Conservation (phyloP, 371 early-diverging fungal species). For the Rhizomucor pusillus region DNA sequence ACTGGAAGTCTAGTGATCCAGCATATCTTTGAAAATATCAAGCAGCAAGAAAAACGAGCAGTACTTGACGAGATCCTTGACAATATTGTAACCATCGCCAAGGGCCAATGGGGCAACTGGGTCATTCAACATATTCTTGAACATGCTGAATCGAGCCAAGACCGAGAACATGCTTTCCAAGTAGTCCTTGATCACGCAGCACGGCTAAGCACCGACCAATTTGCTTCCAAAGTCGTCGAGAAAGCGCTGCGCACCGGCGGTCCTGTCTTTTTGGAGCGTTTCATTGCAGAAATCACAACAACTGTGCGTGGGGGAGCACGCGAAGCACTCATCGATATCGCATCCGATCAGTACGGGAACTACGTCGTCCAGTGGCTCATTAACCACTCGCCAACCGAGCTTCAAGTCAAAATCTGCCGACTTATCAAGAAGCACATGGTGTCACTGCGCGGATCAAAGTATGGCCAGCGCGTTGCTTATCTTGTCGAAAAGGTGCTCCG, state of each 20-base stretch:
- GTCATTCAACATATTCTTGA: conserved; percentile 75
- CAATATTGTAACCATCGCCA: conserved; percentile 58
- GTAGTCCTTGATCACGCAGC: conserved; percentile 50
- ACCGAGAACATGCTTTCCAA: conserved; percentile 48
- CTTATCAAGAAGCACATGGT: conserved; percentile 70
- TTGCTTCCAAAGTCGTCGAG: conserved; percentile 78
- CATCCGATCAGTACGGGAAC: conserved; percentile 83
- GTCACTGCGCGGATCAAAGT: conserved; percentile 70
- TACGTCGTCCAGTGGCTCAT: conserved; percentile 82
- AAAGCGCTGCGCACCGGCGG: conserved; percentile 67
- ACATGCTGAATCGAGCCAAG: conserved; percentile 54
- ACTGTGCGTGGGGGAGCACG: conserved; percentile 12
- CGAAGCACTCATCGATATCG: conserved; percentile 54
- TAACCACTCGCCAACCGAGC: conserved; percentile 57
- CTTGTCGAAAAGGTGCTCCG: conserved; percentile 60
- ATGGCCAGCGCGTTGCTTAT: conserved; percentile 78
- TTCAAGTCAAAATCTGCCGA: conserved; percentile 60
- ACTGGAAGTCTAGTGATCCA: conserved; percentile 80
- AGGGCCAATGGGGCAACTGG: conserved; percentile 83
- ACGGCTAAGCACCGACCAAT: conserved; percentile 66
- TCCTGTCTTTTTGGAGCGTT: conserved; percentile 19
- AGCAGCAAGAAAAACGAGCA: conserved; percentile 59
- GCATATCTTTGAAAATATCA: conserved; percentile 74
- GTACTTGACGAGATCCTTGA: conserved; percentile 61
- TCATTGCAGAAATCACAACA: conserved; percentile 26